Base-by-base conservation (phyloP, 768 basidiomycete genomes). In the Kwoniella pini region DNA sequence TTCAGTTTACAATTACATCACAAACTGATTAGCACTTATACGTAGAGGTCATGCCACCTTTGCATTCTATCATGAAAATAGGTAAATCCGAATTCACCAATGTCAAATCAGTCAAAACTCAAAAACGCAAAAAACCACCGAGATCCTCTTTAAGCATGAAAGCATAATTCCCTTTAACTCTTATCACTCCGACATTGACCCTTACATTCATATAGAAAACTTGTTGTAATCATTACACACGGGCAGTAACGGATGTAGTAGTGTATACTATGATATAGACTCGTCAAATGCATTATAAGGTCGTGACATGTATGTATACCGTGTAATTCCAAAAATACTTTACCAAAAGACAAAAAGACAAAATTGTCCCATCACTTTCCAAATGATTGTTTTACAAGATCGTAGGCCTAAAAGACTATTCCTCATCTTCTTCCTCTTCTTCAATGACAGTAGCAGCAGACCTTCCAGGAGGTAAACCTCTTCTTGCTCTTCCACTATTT, bases 41-140 rank as follows among this genome's bases (percentile, higher is more conserved):
- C n/a, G 4, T 31, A 72, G 71, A 68, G 33, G 51, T 64, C 38
- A 68, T 72, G 54, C 71, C 71, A 15, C 65, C 65, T 12, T 49
- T 72, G 9, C 53, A 62, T n/a, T 58, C 59, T 7, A 72, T 72
- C 42, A 68, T 72, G 68, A 66, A 68, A 22, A 27, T 71, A 30
- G 64, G 69, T 26, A 57, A 54, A 36, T 9, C 52, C 17, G 52
- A 61, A 13, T 43, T 31, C 38, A 46, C 3, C 58, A 36, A 36
- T 36, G 7, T 7, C 15, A 46, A 28, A 19, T 15, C 13, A 9
- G 11, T 19, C n/a, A 36, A 28, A 27, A 10, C 12, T 10, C 27
- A 30, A 9, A 60, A 52, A 21, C 49, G 58, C 28, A 45, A 60
- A n/a, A 54, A 27, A 19, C 36, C 26, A 27, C 19, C n/a, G 19